phyloP scores from a whole-genome alignment of 192 early-diverging fungal genomes.

The Coemansia sp. region DNA sequence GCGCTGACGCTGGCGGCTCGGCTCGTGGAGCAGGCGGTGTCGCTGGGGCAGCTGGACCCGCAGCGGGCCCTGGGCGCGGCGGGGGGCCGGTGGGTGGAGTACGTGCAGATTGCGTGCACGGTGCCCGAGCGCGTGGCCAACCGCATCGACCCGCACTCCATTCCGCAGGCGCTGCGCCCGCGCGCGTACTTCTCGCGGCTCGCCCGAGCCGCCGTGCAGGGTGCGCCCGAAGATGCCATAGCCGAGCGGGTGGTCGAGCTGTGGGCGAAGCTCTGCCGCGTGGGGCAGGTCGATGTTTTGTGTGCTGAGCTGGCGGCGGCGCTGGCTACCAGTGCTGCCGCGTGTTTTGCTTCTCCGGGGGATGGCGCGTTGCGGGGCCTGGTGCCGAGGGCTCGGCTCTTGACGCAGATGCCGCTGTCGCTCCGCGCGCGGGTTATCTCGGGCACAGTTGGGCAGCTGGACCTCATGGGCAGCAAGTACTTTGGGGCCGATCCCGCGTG shows the following conservation, averaged over 20 bases:
- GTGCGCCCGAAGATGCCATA: background rate
- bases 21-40: constrained; percentile 2
- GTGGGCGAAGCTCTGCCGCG: constrained; percentile 40
- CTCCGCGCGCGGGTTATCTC: constrained; percentile 20
- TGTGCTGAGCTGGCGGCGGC: constrained; percentile 29
- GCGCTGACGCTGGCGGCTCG: constrained; percentile 16
- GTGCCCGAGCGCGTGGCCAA: constrained; percentile 44
- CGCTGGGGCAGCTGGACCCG: constrained; percentile 3
- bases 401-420: constrained; percentile 12
- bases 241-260: constrained; percentile 14
- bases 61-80: background rate
- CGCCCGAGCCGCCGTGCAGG: constrained; percentile 9
- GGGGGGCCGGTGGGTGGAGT: constrained; percentile 23
- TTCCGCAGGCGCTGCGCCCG: constrained; percentile 18
- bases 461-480: constrained; percentile 8
- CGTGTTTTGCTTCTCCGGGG: background rate
- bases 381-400: background rate
- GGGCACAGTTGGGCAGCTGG: constrained; percentile 15
- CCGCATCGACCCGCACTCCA: constrained; percentile 24
- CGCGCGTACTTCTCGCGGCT: constrained; percentile 29
- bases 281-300: constrained; percentile 23
- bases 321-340: constrained; percentile 5
- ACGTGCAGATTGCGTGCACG: constrained; percentile 20
- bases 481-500: background rate
- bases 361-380: background rate